phyloP scores from a whole-genome alignment of 2,329 filamentous ascomycete genomes.

The Arachnomyces sp. region DNA sequence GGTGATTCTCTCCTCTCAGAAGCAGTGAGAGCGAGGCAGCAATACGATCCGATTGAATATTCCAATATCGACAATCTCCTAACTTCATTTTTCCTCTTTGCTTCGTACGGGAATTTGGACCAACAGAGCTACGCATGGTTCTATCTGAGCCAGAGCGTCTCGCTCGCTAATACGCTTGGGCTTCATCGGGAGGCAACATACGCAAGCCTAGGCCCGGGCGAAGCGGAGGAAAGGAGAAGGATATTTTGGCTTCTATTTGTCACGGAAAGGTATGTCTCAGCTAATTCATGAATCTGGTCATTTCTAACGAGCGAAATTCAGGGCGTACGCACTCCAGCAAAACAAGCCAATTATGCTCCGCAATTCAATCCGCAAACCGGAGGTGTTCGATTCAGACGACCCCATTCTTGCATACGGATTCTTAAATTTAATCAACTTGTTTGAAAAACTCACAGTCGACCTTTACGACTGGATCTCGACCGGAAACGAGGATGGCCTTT shows the following conservation, averaged over 20 bases:
- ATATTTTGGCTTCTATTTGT: slow-evolving; percentile 68
- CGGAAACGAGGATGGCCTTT: slow-evolving; percentile 24
- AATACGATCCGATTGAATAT: slow-evolving; percentile 34
- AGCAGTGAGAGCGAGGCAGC: slow-evolving; percentile 38
- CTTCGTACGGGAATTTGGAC: slow-evolving; percentile 62
- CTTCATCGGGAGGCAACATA: slow-evolving; percentile 46
- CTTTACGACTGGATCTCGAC: slow-evolving; percentile 34
- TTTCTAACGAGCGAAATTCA: slow-evolving; percentile 21
- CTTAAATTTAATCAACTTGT: slow-evolving; percentile 32
- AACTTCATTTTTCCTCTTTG: slow-evolving; percentile 74
- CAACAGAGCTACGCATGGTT: slow-evolving; percentile 73
- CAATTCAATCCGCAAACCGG: slow-evolving; percentile 57
- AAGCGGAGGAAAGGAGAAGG: slow-evolving; percentile 57
- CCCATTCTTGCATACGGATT: slow-evolving; percentile 34
- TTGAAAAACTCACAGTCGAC: slow-evolving; percentile 30
- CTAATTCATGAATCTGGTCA: neutral
- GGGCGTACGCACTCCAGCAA: slow-evolving; percentile 65
- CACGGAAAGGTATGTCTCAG: slow-evolving; percentile 53
- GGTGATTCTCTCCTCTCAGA: slow-evolving; percentile 63
- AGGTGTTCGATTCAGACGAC: slow-evolving; percentile 53
- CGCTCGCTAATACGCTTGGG: slow-evolving; percentile 45
- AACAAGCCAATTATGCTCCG: slow-evolving; percentile 63
- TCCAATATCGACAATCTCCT: slow-evolving; percentile 40
- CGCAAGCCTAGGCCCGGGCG: slow-evolving; percentile 37
- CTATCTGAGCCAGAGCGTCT: slow-evolving; percentile 68